Percentiles rank a stretch among this genome's conserved stretches.
Evolutionary conservation across 345 rosid genomes (phyloP).

Genomic region (Sonneratia alba): DNA sequence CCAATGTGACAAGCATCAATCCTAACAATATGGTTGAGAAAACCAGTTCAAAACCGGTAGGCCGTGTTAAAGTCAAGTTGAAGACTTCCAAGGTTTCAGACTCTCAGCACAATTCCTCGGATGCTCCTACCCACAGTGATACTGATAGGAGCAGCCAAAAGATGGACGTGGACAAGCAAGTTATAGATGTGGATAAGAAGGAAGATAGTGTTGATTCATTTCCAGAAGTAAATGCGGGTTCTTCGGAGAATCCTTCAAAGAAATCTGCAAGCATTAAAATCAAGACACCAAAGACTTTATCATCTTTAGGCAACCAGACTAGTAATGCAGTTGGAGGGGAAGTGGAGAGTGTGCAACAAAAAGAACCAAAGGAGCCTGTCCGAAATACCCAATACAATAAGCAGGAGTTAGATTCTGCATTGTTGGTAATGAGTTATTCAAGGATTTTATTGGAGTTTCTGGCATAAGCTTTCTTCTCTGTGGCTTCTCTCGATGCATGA

Average conservation of each 20-base stretch:
- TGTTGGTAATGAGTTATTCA: constrained; percentile 26
- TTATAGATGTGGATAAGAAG: constrained; percentile 32
- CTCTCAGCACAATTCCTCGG: constrained; percentile 21
- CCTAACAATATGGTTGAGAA: constrained; percentile 48
- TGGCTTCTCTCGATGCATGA: not conserved
- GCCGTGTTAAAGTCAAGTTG: constrained; percentile 73
- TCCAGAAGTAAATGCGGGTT: constrained; percentile 33
- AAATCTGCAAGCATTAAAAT: constrained; percentile 76
- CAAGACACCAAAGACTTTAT: constrained; percentile 40
- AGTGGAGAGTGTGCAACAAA: constrained; percentile 25
- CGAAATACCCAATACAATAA: constrained; percentile 34
- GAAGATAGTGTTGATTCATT: constrained; percentile 52
- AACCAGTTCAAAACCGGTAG: constrained; percentile 33
- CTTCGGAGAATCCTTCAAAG: constrained; percentile 39
- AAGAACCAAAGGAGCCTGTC: constrained; percentile 30
- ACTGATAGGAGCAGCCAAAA: constrained; percentile 48
- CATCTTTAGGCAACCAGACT: constrained; percentile 35
- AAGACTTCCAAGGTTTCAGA: constrained; percentile 58
- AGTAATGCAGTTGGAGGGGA: constrained; percentile 15
- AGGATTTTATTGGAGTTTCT: not conserved
- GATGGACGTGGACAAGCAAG: constrained; percentile 37
- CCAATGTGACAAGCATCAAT: constrained; percentile 34
- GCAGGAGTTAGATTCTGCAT: constrained; percentile 64
- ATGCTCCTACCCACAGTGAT: constrained; percentile 34
- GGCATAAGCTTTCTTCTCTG: not conserved